These are phyloP conservation scores for Forsythia viridissima DNA, from an alignment of 257 asterid species.

Conservation along the genomic window DNA sequence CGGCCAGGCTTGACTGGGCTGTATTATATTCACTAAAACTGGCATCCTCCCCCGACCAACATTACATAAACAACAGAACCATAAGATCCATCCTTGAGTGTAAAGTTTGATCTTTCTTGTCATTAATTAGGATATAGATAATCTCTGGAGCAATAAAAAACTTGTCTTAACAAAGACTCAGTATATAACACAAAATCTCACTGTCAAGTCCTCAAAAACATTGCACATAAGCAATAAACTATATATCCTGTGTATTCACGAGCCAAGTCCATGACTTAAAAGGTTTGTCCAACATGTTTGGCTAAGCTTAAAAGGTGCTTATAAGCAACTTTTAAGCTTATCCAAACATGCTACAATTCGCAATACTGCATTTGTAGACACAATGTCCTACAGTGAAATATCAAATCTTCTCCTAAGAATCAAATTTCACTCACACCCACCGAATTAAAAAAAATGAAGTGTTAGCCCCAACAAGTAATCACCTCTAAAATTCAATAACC, in stretches of 20 bases:
- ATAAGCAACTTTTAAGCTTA: background rate
- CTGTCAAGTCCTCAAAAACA: background rate
- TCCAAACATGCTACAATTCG: background rate
- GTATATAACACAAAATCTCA: background rate
- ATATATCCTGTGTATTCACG: no score
- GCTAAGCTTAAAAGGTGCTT: no score
- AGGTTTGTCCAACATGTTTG: background rate
- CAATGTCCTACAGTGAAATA: background rate
- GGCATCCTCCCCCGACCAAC: background rate
- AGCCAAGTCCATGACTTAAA: constrained; percentile 7
- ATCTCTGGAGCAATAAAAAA: background rate
- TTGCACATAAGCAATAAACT: background rate
- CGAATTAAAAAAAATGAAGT: constrained; percentile 18
- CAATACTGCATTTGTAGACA: constrained; percentile 1
- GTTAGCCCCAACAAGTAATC: background rate
- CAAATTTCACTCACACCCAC: constrained; percentile 7
- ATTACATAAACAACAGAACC: background rate
- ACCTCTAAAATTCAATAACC: background rate
- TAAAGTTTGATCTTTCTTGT: background rate
- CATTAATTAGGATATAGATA: background rate
- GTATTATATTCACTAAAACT: background rate
- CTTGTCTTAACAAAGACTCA: background rate
- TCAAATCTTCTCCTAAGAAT: background rate
- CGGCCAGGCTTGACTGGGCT: background rate
- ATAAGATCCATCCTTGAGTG: background rate